Conservation (phyloP, 2,329 filamentous ascomycete species). For the Hypocrella siamensis region DNA sequence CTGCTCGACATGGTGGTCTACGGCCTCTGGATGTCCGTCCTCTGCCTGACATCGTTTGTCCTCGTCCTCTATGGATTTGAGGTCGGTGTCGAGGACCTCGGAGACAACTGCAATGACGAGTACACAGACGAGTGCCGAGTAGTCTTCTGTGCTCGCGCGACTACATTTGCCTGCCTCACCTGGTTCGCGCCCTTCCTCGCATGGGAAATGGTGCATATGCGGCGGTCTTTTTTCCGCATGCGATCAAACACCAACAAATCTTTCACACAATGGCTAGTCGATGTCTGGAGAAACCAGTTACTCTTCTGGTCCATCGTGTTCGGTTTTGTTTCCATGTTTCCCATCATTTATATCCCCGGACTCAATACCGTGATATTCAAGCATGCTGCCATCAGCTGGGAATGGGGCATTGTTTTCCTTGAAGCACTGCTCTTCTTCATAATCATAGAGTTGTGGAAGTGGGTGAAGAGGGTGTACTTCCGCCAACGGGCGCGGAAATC, state of each 20-base stretch:
- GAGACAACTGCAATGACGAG: slow-evolving; percentile 40
- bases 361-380: slow-evolving; percentile 54
- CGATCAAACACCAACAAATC: slow-evolving; percentile 43
- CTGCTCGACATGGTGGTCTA: slow-evolving; percentile 29
- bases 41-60: slow-evolving; percentile 46
- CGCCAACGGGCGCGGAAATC: slow-evolving; percentile 7
- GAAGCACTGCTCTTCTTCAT: slow-evolving; percentile 43
- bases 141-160: slow-evolving; percentile 54
- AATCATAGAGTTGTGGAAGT: slow-evolving; percentile 56
- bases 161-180: slow-evolving; percentile 56
- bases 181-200: slow-evolving; percentile 63
- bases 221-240: slow-evolving; percentile 59
- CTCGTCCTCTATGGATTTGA: slow-evolving; percentile 35
- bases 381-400: slow-evolving; percentile 52
- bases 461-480: slow-evolving; percentile 37
- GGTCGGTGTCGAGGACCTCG: slow-evolving; percentile 32
- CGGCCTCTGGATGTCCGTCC: slow-evolving; percentile 44
- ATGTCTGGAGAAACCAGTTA: slow-evolving; percentile 56
- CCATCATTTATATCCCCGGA: slow-evolving; percentile 51
- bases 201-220: slow-evolving; percentile 60
- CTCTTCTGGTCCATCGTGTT: slow-evolving; percentile 47
- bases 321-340: slow-evolving; percentile 44
- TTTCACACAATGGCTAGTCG: slow-evolving; percentile 49
- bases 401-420: slow-evolving; percentile 53
- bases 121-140: slow-evolving; percentile 37